Conservation (phyloP, 345 rosid genomes). For the Pugionium cornutum region DNA sequence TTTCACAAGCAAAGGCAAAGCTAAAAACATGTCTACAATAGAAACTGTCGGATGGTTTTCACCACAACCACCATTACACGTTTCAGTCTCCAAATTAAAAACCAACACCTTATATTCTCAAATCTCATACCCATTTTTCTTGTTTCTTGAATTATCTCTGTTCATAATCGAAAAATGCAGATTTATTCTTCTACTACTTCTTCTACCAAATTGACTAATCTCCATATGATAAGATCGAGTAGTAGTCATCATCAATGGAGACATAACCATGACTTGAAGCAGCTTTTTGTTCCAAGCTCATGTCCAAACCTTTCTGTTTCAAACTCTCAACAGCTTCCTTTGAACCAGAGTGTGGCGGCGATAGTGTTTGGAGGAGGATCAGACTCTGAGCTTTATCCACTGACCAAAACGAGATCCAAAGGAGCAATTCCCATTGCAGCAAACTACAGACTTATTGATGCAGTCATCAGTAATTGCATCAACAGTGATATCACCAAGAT, state of each 20-base stretch:
- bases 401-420: conserved; percentile 77
- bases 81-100: conserved; percentile 24
- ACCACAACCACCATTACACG: conserved; percentile 31
- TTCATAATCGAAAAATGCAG: conserved; percentile 33
- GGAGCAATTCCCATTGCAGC: conserved; percentile 81
- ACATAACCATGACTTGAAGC: conserved; percentile 32
- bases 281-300: conserved; percentile 30
- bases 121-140: conserved; percentile 6
- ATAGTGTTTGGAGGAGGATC: conserved; percentile 78
- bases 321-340: conserved; percentile 44
- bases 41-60: conserved; percentile 39
- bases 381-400: conserved; percentile 63
- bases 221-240: conserved; percentile 27
- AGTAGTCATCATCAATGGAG: conserved; percentile 26
- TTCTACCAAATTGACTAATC: conserved; percentile 24
- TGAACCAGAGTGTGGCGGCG: conserved; percentile 75
- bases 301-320: conserved; percentile 39
- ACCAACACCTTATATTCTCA: conserved; percentile 27
- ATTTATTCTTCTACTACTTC: conserved; percentile 25
- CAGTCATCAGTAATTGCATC: conserved; percentile 84
- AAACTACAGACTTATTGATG: conserved; percentile 75
- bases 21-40: conserved; percentile 35
- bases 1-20: conserved; percentile 43
- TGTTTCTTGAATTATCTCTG: conserved; percentile 23
- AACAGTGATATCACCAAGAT: conserved; percentile 78